These are phyloP conservation scores for Setaria italica DNA, from an alignment of 202 grass and related monocot species.

Conservation along the genomic window DNA sequence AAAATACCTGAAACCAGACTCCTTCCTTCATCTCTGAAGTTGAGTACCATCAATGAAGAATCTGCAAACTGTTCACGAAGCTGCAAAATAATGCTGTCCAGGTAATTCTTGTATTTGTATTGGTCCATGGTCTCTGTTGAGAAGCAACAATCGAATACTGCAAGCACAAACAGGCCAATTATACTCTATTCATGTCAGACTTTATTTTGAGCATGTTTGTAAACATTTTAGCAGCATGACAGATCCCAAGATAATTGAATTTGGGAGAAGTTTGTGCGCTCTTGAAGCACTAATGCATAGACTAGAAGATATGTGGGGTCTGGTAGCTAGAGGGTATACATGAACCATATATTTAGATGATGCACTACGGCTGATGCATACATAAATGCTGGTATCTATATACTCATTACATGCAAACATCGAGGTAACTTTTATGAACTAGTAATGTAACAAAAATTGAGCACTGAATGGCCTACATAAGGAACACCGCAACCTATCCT, in stretches of 20 bases:
- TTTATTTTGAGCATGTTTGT: neutral
- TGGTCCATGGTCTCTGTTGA: slow-evolving; percentile 77
- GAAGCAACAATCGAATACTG: slow-evolving; percentile 98
- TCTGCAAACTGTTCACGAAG: slow-evolving; percentile 72
- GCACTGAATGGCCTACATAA: too few species aligned
- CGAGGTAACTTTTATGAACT: too few species aligned
- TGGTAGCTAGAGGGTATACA: too few species aligned
- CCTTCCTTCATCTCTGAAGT: slow-evolving; percentile 73
- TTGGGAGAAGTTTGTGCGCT: too few species aligned
- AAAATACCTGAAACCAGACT: slow-evolving; percentile 67
- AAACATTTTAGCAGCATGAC: neutral
- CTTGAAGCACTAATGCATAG: too few species aligned
- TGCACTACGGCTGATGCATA: too few species aligned
- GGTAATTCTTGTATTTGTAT: slow-evolving; percentile 74
- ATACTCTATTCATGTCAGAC: neutral
- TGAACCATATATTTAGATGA: too few species aligned
- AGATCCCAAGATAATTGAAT: neutral
- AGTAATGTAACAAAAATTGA: too few species aligned
- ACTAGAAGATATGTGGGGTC: neutral
- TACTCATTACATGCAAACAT: too few species aligned
- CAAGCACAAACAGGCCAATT: slow-evolving; percentile 44
- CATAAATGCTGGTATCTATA: too few species aligned
- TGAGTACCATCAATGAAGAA: slow-evolving; percentile 83
- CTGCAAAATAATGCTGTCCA: slow-evolving; percentile 71
- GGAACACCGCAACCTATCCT: neutral